phyloP scores from a whole-genome alignment of 2,329 filamentous ascomycete species.

The Phialemoniopsis sp. region DNA sequence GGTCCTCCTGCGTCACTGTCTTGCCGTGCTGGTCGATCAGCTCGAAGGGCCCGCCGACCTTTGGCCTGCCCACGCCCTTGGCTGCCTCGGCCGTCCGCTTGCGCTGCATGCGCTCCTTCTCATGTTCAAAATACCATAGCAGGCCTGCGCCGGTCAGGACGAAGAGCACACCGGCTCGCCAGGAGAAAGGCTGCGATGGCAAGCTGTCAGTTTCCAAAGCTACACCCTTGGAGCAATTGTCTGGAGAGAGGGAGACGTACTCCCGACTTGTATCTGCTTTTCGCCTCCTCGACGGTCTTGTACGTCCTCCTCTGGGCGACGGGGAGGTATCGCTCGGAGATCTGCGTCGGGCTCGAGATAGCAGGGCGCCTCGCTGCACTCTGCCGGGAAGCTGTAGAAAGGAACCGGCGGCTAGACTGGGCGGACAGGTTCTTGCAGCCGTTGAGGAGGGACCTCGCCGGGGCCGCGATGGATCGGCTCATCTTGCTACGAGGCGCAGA shows the following conservation, averaged over 20 bases:
- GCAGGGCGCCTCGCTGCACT: slow-evolving; percentile 12
- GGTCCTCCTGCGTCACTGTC: slow-evolving; percentile 70
- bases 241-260: slow-evolving; percentile 26
- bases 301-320: slow-evolving; percentile 30
- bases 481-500: too few relatives aligned
- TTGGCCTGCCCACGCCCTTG: slow-evolving; percentile 88
- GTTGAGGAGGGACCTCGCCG: neutral
- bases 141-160: slow-evolving; percentile 72
- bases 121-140: slow-evolving; percentile 86
- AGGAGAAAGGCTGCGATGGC: slow-evolving; percentile 73
- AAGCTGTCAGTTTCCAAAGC: slow-evolving; percentile 9
- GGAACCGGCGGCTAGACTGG: neutral
- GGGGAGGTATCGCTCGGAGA: slow-evolving; percentile 15
- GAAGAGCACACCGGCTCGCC: slow-evolving; percentile 85
- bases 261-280: slow-evolving; percentile 53
- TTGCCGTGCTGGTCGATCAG: slow-evolving; percentile 79
- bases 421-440: neutral
- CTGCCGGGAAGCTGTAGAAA: neutral
- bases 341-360: slow-evolving; percentile 7
- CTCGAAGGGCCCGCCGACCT: slow-evolving; percentile 85
- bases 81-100: slow-evolving; percentile 85
- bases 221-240: neutral
- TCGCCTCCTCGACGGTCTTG: slow-evolving; percentile 56
- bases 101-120: slow-evolving; percentile 87
- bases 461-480: neutral